Base-by-base conservation (phyloP, 164 flowering plant genomes). In the Taxillus chinensis region DNA sequence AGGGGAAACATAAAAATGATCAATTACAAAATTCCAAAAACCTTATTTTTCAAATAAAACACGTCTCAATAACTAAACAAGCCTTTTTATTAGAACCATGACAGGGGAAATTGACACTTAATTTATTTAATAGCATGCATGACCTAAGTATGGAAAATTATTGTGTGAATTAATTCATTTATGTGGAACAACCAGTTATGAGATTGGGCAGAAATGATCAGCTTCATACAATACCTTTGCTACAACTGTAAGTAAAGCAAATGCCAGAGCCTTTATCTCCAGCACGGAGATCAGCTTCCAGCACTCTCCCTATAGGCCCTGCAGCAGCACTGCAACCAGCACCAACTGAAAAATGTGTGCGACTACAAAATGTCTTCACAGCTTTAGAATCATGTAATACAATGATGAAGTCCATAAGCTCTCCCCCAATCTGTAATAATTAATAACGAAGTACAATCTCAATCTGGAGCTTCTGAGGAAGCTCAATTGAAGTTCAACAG, bases 301-400 rank as follows among this genome's bases (percentile, higher is more conserved):
- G 64, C 63, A 85, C 93, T 81, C 99, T 89, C 55, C 96, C 99
- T 15, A 89, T 70, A 66, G 97, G 99, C 46, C 97, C 97, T 48
- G 99, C 97, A 41, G 97, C 97, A 73, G 87, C 99, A 79, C 99
- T 90, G 71, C 96, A 89, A 51, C 99, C 96, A 73, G 96, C 99
- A 49, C 97, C 99, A 64, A 95, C 75, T 76, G 97, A 86, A 75
- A 95, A 87, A 75, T 95, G 97, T 95, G 91, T 77, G 64, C 96
- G 87, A 54, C 99, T 89, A 67, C 91, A 84, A 70, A 93, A 93
- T 62, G 99, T 86, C 74, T 89, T 95, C 68, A 95, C 99, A 68
- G 99, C 99, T 76, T 81, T 83, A 5, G 64, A 69, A 70, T 86
- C 89, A 71, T 83, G 97, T 41, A 95, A 85, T 70, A 95, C 95